phyloP scores from a whole-genome alignment of 208 protist genomes.

The Trypanosomatidae sp. region DNA sequence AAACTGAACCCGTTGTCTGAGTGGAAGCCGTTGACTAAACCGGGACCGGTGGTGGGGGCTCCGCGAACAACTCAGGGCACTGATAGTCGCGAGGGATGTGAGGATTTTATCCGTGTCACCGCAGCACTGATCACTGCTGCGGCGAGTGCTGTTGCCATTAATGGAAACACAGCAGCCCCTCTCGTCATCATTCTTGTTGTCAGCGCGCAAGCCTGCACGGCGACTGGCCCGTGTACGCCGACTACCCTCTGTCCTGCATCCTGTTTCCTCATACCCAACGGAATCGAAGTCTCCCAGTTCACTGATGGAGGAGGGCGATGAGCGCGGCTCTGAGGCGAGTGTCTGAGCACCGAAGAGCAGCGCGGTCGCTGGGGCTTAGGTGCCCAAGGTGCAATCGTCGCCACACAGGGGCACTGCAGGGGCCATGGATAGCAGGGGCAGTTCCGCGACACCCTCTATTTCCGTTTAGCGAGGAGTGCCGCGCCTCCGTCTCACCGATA shows the following conservation, averaged over 20 bases:
- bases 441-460: not conserved
- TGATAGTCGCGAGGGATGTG: not conserved
- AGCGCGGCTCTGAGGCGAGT: not conserved
- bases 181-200: not conserved
- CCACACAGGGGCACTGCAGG: not conserved
- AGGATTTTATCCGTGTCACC: not conserved
- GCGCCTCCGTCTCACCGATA: not conserved
- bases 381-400: not conserved
- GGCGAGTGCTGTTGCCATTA: not conserved
- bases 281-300: not conserved
- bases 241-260: not conserved
- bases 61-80: not conserved
- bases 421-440: not conserved
- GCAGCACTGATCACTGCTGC: not conserved
- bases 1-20: not conserved
- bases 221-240: not conserved
- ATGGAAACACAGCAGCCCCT: not conserved
- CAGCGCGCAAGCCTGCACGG: not conserved
- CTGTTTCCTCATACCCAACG: not conserved
- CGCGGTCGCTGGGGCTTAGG: not conserved
- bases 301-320: not conserved
- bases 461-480: not conserved
- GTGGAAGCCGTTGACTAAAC: not conserved
- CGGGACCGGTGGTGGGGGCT: not conserved
- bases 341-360: not conserved